These are phyloP conservation scores for Diaporthe sp. DNA, from an alignment of 2,329 filamentous ascomycete species.

Conservation along the genomic window DNA sequence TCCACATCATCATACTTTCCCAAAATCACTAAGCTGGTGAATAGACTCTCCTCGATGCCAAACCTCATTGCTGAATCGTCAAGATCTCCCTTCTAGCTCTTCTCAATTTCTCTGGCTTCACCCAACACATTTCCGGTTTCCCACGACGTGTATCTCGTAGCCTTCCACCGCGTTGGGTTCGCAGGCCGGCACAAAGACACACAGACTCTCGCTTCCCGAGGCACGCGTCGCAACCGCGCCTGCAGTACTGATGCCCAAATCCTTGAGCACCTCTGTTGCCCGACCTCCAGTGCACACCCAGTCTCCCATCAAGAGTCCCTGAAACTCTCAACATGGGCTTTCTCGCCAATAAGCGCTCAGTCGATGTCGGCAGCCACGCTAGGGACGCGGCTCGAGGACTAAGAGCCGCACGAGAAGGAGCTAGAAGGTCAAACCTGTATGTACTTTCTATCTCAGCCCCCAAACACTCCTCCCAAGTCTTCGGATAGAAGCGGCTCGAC, in stretches of 20 bases:
- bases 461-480: neutral
- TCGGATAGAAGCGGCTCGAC: no score
- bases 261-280: neutral
- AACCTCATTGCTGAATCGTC: no score
- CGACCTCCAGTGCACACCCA: no score
- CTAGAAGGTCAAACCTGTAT: neutral
- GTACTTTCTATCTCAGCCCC: no score
- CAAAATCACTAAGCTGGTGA: no score
- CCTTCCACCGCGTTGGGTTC: neutral
- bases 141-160: neutral
- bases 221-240: neutral
- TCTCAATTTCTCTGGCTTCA: no score
- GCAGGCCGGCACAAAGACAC: neutral
- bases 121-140: no score
- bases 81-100: neutral
- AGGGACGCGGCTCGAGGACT: neutral
- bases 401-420: neutral
- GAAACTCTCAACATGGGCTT: neutral
- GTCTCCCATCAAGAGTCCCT: no score
- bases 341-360: fast-evolving
- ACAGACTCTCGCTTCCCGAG: no score
- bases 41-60: neutral
- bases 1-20: neutral
- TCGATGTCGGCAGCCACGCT: neutral
- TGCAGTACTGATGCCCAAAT: neutral